Conservation (phyloP, 2,329 filamentous ascomycete species). For the Biscogniauxia marginata region DNA sequence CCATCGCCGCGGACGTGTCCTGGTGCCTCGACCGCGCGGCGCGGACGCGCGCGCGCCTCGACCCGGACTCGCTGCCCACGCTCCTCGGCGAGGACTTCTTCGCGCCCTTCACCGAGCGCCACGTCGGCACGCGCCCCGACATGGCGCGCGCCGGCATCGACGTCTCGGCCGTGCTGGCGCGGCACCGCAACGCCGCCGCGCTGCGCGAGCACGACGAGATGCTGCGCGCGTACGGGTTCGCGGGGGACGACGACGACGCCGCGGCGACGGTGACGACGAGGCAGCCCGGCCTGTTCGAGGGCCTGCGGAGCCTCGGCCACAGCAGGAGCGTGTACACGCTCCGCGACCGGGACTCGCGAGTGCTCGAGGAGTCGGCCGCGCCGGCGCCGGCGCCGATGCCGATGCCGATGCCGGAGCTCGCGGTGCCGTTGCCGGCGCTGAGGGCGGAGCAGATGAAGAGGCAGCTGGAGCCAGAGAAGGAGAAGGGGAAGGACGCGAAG, state of each 20-base stretch:
- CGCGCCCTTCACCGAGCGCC: slow-evolving; percentile 16
- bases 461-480: background rate
- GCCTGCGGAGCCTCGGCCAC: slow-evolving; percentile 17
- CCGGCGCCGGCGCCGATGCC: too few species aligned
- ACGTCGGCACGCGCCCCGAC: slow-evolving; percentile 14
- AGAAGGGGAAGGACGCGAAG: background rate
- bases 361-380: too few species aligned
- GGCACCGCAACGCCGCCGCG: slow-evolving; percentile 3
- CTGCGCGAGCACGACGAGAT: slow-evolving; percentile 28
- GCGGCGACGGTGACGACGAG: background rate
- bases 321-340: slow-evolving; percentile 23
- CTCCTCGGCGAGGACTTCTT: slow-evolving; percentile 29
- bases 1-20: slow-evolving; percentile 24
- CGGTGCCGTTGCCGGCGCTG: background rate
- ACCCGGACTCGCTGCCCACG: slow-evolving; percentile 17
- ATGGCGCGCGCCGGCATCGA: slow-evolving; percentile 26
- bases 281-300: slow-evolving; percentile 18
- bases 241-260: slow-evolving; percentile 3
- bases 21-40: slow-evolving; percentile 17
- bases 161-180: slow-evolving; percentile 17
- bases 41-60: slow-evolving; percentile 6
- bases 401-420: background rate
- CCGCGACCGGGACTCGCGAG: slow-evolving; percentile 1
- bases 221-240: slow-evolving; percentile 21
- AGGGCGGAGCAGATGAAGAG: background rate